Evolutionary conservation across 148 eudicot genomes (phyloP), one percentile per base, ranked within the genome.

Genomic region (Fagopyrum esculentum): DNA sequence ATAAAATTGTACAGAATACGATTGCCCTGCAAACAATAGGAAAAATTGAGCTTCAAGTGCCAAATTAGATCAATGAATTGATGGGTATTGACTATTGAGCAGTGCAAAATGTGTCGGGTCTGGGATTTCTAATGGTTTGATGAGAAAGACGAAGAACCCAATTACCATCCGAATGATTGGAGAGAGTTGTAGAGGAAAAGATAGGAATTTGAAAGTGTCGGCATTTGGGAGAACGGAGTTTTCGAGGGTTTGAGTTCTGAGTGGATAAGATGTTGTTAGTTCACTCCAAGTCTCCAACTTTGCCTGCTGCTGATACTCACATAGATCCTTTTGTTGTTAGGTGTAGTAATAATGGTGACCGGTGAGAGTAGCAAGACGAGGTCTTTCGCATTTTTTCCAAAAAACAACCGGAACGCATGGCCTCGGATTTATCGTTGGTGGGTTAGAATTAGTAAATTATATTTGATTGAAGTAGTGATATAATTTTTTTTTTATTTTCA

Each of bases 91-190:
- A 35, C 40, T 35, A 35, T 74, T 15, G 68, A 57, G 64, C 64
- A 10, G 64, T 11, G 30, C 3, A 30, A 63, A 63, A 63, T 63
- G 69, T 30, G 16, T 19, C 4, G 13, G 69, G 22, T 30, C 44
- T 61, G 44, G 30, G 10, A 61, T 4, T 26, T 61, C 26, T 43
- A 30, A 15, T 12, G 69, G 15, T 56, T 56, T 6, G 8, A 22
- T 12, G 11, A 22, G 63, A 1, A 19, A 30, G 57, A 54, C 40
- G 22, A n/a, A 61, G 4, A 29, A 29, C 9, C 22, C 52, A 57
- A n/a, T 61, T 85, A 93, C 98, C 96, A 93, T 72, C 91, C 93
- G 64, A 84, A 7, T 15, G 92, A 85, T 81, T 93, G 98, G 78
- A 83, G 78, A 16, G 80, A 80, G 75, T 93, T 93, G 87, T 93